phyloP scores from a whole-genome alignment of 1,284 basidiomycete genomes.

The Ustilago cynodontis region DNA sequence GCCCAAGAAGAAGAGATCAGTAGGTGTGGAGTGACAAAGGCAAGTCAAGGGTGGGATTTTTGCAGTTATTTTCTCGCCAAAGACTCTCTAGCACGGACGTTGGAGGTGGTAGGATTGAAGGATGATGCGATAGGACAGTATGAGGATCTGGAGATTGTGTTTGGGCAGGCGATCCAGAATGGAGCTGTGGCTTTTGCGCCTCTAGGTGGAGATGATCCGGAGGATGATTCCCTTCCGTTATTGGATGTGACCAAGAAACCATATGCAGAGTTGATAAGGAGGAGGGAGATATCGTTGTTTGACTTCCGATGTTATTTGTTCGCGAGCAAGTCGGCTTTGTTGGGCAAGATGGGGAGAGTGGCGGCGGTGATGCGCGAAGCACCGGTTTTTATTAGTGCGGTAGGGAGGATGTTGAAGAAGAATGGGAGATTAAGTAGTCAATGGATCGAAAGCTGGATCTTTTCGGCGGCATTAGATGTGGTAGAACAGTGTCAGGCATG shows the following conservation, averaged over 20 bases:
- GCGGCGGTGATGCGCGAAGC: slow-evolving; percentile 79
- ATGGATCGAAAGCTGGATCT: slow-evolving; percentile 93
- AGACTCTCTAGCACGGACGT: slow-evolving; percentile 93
- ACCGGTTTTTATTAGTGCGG: slow-evolving; percentile 81
- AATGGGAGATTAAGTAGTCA: slow-evolving; percentile 74
- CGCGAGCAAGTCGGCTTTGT: slow-evolving; percentile 82
- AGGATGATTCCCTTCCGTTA: slow-evolving; percentile 85
- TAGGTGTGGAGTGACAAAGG: slow-evolving; percentile 31
- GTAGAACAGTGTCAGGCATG: slow-evolving; percentile 86
- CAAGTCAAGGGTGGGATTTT: slow-evolving; percentile 57
- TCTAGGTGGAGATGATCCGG: slow-evolving; percentile 61
- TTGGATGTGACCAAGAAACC: slow-evolving; percentile 85
- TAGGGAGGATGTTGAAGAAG: slow-evolving; percentile 81
- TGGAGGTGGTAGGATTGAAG: slow-evolving; percentile 87
- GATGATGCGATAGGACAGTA: slow-evolving; percentile 92
- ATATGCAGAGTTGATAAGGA: slow-evolving; percentile 88
- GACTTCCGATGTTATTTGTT: slow-evolving; percentile 94
- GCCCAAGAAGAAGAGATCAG: slow-evolving; percentile 56
- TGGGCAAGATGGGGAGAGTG: slow-evolving; percentile 79
- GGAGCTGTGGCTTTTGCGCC: slow-evolving; percentile 57
- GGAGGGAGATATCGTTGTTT: slow-evolving; percentile 90
- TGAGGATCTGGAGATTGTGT: slow-evolving; percentile 88
- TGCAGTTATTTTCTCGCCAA: slow-evolving; percentile 79
- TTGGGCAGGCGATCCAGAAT: slow-evolving; percentile 70
- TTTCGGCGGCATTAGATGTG: slow-evolving; percentile 87